phyloP scores from a whole-genome alignment of 768 basidiomycete species.

The Rubroboletus satanas region DNA sequence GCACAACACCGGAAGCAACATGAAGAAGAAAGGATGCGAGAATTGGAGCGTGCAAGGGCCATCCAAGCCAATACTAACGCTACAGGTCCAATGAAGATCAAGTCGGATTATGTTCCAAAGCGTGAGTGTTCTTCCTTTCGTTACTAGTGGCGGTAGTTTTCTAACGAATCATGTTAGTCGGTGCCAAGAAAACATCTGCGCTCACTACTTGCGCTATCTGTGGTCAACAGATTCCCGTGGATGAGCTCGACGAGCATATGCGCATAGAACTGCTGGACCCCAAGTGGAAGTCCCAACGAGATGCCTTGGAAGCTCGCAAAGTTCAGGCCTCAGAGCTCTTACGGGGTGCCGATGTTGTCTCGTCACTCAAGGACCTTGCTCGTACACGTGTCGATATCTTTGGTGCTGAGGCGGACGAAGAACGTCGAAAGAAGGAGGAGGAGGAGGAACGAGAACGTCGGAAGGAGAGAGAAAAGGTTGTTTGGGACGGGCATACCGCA shows the following conservation, averaged over 20 bases:
- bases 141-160: background rate
- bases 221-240: conserved; percentile 93
- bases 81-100: conserved; percentile 85
- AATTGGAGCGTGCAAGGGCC: conserved; percentile 72
- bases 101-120: conserved; percentile 94
- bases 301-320: conserved; percentile 82
- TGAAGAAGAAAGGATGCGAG: conserved; percentile 62
- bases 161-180: conserved; percentile 44
- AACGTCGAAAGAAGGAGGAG: conserved; percentile 80
- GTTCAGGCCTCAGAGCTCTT: conserved; percentile 85
- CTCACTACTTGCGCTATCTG: conserved; percentile 91
- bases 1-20: conserved; percentile 54
- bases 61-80: conserved; percentile 77
- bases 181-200: conserved; percentile 54
- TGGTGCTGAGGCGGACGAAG: conserved; percentile 91
- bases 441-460: conserved; percentile 78
- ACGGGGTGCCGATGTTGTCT: conserved; percentile 89
- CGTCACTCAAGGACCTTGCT: conserved; percentile 89
- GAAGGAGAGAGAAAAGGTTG: conserved; percentile 89
- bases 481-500: conserved; percentile 98
- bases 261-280: conserved; percentile 97
- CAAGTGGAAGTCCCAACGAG: conserved; percentile 95
- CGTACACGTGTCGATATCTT: conserved; percentile 97
- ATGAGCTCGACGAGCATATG: conserved; percentile 96
- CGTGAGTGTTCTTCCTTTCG: conserved; percentile 46